Conservation (phyloP, 2,329 filamentous ascomycete genomes). For the Nothomitra cinnamomea region DNA sequence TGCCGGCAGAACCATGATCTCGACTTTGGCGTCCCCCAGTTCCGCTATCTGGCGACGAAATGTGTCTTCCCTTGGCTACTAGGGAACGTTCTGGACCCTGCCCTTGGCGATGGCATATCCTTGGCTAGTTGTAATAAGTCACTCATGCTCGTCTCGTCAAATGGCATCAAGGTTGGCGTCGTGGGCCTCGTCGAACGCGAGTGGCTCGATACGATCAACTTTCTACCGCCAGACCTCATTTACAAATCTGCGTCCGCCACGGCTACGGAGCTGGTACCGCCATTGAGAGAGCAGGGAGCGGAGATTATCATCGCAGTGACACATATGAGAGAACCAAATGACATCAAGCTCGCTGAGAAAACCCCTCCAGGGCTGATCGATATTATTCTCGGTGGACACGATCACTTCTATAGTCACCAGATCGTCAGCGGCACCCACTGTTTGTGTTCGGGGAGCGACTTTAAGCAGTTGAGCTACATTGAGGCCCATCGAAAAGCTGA, state of each 20-base stretch:
- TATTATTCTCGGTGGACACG: constrained; percentile 74
- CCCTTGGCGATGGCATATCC: constrained; percentile 54
- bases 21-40: constrained; percentile 77
- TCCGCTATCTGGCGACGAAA: constrained; percentile 51
- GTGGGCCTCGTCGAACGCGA: constrained; percentile 76
- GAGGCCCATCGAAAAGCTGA: constrained; percentile 47
- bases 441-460: constrained; percentile 76
- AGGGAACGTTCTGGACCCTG: constrained; percentile 75
- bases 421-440: constrained; percentile 67
- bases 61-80: constrained; percentile 82
- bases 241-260: constrained; percentile 66
- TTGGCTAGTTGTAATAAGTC: constrained; percentile 63
- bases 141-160: constrained; percentile 59
- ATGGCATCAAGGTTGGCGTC: constrained; percentile 72
- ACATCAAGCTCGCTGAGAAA: constrained; percentile 60
- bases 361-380: constrained; percentile 57
- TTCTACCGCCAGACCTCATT: constrained; percentile 61
- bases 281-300: constrained; percentile 57
- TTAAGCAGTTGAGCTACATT: constrained; percentile 81
- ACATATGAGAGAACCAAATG: constrained; percentile 37
- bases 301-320: constrained; percentile 71
- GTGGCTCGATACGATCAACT: constrained; percentile 81
- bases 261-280: constrained; percentile 57
- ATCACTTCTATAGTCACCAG: constrained; percentile 72
- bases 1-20: constrained; percentile 63